Conservation (phyloP, 2,329 filamentous ascomycete genomes). For the Fusarium bulbicola region DNA sequence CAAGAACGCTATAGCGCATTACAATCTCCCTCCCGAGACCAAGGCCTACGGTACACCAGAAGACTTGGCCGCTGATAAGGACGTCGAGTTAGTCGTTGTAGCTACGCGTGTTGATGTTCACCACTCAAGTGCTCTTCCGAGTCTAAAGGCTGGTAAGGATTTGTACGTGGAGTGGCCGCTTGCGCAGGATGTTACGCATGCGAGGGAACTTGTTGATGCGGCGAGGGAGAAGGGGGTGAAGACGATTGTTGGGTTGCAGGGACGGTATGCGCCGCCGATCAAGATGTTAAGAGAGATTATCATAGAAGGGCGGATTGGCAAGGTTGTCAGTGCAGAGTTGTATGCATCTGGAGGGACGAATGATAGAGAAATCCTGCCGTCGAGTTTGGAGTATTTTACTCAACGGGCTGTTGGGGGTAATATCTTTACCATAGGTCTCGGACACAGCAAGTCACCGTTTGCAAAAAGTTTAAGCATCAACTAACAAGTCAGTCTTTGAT, state of each 20-base stretch:
- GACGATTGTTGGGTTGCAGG: slow-evolving; percentile 62
- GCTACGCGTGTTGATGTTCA: slow-evolving; percentile 65
- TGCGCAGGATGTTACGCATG: slow-evolving; percentile 53
- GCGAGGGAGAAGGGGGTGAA: slow-evolving; percentile 46
- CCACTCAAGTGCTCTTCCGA: slow-evolving; percentile 54
- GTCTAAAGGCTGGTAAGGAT: slow-evolving; percentile 60
- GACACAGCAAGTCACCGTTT: slow-evolving; percentile 48
- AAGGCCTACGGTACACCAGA: slow-evolving; percentile 61
- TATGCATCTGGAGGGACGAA: slow-evolving; percentile 50
- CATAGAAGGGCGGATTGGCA: slow-evolving; percentile 57
- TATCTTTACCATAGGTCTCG: slow-evolving; percentile 52
- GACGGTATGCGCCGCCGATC: slow-evolving; percentile 55
- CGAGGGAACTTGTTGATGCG: slow-evolving; percentile 51
- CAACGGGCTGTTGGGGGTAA: slow-evolving; percentile 59
- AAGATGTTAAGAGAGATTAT: slow-evolving; percentile 57
- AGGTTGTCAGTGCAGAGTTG: slow-evolving; percentile 61
- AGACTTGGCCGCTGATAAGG: slow-evolving; percentile 56
- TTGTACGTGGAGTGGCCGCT: slow-evolving; percentile 69
- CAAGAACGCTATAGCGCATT: slow-evolving; percentile 53
- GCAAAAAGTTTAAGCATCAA: fast-evolving
- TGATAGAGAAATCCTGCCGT: slow-evolving; percentile 44
- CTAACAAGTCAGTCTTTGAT: slow-evolving; percentile 52
- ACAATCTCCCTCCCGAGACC: slow-evolving; percentile 51
- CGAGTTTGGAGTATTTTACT: slow-evolving; percentile 57
- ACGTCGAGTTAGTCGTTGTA: slow-evolving; percentile 65